Evolutionary conservation across 306 rosid genomes (phyloP).

Genomic region (Rosa persica): DNA sequence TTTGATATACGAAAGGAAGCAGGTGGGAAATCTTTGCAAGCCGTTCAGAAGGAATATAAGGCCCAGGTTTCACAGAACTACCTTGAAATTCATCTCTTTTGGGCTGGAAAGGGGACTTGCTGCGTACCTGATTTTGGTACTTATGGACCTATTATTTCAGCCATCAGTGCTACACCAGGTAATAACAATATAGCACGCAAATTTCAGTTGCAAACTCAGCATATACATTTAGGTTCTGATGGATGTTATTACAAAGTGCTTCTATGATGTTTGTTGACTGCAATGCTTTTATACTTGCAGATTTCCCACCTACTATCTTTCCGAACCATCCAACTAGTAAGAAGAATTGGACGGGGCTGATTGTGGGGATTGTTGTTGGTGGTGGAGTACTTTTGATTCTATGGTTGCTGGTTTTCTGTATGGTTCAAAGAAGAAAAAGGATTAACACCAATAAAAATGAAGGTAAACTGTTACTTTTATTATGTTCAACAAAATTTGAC

Average conservation of each 20-base stretch:
- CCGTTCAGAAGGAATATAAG: slow-evolving; percentile 32
- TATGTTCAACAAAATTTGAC: not conserved
- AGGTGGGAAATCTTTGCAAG: slow-evolving; percentile 40
- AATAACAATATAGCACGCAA: slow-evolving; percentile 8
- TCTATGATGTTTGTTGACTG: slow-evolving; percentile 15
- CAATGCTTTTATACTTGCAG: slow-evolving; percentile 34
- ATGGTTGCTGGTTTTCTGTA: slow-evolving; percentile 26
- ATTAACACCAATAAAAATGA: slow-evolving; percentile 33
- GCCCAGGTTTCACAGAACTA: too few species aligned
- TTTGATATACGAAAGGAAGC: slow-evolving; percentile 70
- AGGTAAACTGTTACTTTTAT: slow-evolving; percentile 38
- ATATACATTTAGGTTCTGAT: not conserved
- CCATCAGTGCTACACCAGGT: slow-evolving; percentile 74
- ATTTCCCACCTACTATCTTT: slow-evolving; percentile 52
- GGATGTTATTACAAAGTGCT: slow-evolving; percentile 1
- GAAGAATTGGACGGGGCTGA: slow-evolving; percentile 45
- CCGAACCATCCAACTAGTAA: slow-evolving; percentile 45
- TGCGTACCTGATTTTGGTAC: slow-evolving; percentile 46
- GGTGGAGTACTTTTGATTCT: slow-evolving; percentile 40
- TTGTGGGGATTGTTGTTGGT: slow-evolving; percentile 62
- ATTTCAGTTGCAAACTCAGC: not conserved
- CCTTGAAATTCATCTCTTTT: too few species aligned
- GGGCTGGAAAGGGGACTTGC: too few species aligned
- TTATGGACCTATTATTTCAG: slow-evolving; percentile 74
- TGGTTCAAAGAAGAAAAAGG: slow-evolving; percentile 45